Evolutionary conservation across 1,284 basidiomycete genomes (phyloP).

Genomic region (Pyrrhoderma noxium): DNA sequence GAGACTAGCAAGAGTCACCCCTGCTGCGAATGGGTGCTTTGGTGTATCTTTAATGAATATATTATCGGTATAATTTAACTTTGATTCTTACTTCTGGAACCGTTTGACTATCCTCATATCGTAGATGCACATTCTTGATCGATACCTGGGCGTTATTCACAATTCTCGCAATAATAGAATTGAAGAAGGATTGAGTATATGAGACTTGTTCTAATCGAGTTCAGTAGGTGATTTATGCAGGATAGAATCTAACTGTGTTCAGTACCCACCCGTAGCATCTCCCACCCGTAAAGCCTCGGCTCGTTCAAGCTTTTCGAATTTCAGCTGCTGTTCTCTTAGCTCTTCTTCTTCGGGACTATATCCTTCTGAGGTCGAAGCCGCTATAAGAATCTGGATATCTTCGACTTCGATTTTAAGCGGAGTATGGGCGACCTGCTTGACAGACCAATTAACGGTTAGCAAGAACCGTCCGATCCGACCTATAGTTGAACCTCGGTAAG

Average conservation of each 20-base stretch:
- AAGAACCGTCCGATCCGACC: conserved; percentile 79
- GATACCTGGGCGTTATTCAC: conserved; percentile 97
- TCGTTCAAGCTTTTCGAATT: conserved; percentile 83
- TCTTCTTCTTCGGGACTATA: conserved; percentile 86
- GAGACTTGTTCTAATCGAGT: background rate
- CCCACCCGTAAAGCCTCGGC: conserved; percentile 82
- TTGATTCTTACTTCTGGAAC: conserved; percentile 70
- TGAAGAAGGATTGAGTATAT: conserved; percentile 66
- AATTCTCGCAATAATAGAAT: conserved; percentile 85
- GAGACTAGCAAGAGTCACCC: conserved; percentile 89
- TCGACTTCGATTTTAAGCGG: conserved; percentile 91
- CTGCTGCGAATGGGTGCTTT: conserved; percentile 92
- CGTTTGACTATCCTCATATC: conserved; percentile 94
- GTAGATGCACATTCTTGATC: conserved; percentile 90
- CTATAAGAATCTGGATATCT: conserved; percentile 93
- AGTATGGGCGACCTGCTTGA: conserved; percentile 69
- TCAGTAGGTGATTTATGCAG: background rate
- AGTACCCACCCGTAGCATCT: conserved; percentile 41
- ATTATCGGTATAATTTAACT: background rate
- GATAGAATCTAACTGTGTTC: background rate
- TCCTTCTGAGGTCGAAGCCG: conserved; percentile 68
- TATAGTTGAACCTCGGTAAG: conserved; percentile 27
- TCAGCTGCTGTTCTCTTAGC: conserved; percentile 73
- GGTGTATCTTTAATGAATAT: background rate
- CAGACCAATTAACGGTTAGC: conserved; percentile 86